phyloP scores from a whole-genome alignment of 148 eudicot genomes.

The Fagopyrum tataricum region DNA sequence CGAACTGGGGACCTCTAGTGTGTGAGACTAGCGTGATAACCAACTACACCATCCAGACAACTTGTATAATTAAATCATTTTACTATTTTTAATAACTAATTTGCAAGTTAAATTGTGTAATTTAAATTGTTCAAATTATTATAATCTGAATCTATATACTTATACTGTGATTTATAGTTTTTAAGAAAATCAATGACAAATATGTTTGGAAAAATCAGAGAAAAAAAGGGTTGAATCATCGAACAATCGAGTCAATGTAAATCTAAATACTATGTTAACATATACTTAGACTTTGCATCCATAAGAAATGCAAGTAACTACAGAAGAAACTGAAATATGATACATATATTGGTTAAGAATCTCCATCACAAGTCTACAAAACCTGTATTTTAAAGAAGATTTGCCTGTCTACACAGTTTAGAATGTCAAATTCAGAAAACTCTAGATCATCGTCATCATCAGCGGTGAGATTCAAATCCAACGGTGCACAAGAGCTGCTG shows the following conservation, averaged over 20 bases:
- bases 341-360: background rate
- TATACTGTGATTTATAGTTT: too few relatives aligned
- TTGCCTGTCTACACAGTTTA: slow-evolving; percentile 13
- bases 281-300: slow-evolving; percentile 2
- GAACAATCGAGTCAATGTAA: background rate
- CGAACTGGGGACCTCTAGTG: slow-evolving; percentile 99
- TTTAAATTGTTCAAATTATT: background rate
- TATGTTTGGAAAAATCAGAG: background rate
- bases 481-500: slow-evolving; percentile 17
- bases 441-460: slow-evolving; percentile 22
- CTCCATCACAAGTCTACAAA: slow-evolving; percentile 14
- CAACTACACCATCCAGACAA: slow-evolving; percentile 99
- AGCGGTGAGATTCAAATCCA: slow-evolving; percentile 50
- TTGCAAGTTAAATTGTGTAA: background rate
- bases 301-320: background rate
- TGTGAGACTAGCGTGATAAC: slow-evolving; percentile 99
- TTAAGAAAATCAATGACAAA: too few relatives aligned
- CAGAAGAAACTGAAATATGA: background rate
- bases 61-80: background rate
- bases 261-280: too few relatives aligned
- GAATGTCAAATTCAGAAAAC: slow-evolving; percentile 6
- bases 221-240: background rate
- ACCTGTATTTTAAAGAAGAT: slow-evolving; percentile 16
- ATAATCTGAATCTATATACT: too few relatives aligned
- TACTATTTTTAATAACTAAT: background rate